These are phyloP conservation scores for Colletotrichum navitas DNA, from an alignment of 2,329 filamentous ascomycete species.

Conservation along the genomic window DNA sequence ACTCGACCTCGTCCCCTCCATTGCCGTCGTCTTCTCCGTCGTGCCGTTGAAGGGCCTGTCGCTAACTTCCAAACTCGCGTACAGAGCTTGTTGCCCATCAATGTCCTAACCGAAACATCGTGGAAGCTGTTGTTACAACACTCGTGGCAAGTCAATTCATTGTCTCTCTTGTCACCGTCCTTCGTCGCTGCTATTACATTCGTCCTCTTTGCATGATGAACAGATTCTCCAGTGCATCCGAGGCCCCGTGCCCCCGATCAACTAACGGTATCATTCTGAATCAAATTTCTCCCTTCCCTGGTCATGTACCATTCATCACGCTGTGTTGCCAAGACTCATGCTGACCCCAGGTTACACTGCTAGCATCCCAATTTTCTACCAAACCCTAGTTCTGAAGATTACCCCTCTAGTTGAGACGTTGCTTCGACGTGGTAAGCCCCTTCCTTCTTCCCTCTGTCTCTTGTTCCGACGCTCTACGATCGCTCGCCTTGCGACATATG, in stretches of 20 bases:
- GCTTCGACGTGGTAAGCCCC: not conserved
- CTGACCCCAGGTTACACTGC: not conserved
- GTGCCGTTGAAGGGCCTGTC: not conserved
- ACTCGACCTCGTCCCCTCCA: not conserved
- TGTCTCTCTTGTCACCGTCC: not conserved
- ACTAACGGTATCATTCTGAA: not conserved
- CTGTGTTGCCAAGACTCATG: not conserved
- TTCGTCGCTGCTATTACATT: not conserved
- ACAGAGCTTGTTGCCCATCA: not conserved
- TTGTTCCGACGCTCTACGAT: accelerated
- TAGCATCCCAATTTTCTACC: not conserved
- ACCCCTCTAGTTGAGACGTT: not conserved
- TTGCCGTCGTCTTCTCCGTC: not conserved
- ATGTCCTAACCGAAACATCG: not conserved
- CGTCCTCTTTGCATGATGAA: not conserved
- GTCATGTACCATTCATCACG: not conserved
- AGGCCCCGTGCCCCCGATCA: not conserved
- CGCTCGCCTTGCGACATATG: not conserved
- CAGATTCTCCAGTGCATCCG: not conserved
- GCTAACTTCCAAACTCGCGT: not conserved
- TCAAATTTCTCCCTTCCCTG: not conserved
- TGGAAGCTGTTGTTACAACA: not conserved
- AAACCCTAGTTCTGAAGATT: not conserved
- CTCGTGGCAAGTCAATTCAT: not conserved
- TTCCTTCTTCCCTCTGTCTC: not conserved